Conservation (phyloP, 306 rosid genomes). For the Comarum palustre region DNA sequence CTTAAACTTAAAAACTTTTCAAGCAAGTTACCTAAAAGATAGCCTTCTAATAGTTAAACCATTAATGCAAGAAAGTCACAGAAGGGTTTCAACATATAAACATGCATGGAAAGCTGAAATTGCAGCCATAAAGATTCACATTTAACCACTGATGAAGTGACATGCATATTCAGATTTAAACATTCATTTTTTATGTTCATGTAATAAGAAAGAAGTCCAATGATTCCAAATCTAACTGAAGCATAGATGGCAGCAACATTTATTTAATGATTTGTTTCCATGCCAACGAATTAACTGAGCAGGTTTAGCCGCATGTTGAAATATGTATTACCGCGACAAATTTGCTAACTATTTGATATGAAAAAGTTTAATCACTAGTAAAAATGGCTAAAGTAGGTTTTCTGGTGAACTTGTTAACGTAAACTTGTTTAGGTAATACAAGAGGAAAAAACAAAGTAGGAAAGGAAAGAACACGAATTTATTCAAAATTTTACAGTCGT, state of each 20-base stretch:
- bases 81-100: background rate
- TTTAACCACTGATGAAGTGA: background rate
- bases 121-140: background rate
- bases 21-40: background rate
- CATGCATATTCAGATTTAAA: too few species aligned
- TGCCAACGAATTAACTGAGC: background rate
- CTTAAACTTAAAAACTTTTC: background rate
- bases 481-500: background rate
- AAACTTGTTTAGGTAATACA: too few species aligned
- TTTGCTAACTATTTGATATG: background rate
- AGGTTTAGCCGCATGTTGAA: conserved; percentile 8
- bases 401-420: conserved; percentile 2
- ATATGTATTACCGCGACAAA: background rate
- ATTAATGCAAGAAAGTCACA: background rate
- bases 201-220: background rate
- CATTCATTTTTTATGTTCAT: background rate
- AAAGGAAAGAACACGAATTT: background rate
- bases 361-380: background rate
- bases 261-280: background rate
- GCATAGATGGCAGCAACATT: background rate
- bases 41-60: background rate
- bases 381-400: background rate
- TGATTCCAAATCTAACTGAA: background rate
- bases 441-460: background rate
- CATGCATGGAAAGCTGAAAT: background rate